phyloP scores from a whole-genome alignment of 2,329 filamentous ascomycete species.

The Cladosporium sp. region DNA sequence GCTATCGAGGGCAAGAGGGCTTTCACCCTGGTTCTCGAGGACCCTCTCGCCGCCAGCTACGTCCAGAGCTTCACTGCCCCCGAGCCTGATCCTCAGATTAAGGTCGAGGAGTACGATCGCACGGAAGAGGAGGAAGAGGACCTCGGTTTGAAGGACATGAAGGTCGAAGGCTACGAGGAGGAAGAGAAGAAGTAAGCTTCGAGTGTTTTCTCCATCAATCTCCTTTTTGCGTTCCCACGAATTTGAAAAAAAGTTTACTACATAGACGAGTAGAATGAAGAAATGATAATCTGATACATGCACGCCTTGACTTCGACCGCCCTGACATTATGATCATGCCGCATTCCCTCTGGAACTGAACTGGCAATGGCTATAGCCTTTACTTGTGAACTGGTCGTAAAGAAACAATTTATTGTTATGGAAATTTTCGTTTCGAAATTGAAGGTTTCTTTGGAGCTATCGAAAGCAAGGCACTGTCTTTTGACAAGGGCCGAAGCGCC shows the following conservation, averaged over 20 bases:
- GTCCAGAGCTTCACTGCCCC: conserved; percentile 80
- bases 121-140: conserved; percentile 93
- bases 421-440: too few species aligned
- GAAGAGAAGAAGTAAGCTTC: conserved; percentile 10
- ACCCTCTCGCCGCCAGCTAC: conserved; percentile 88
- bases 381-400: too few species aligned
- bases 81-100: conserved; percentile 79
- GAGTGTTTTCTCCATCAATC: too few species aligned
- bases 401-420: too few species aligned
- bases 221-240: neutral
- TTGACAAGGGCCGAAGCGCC: too few species aligned
- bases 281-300: conserved; percentile 4
- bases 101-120: conserved; percentile 74
- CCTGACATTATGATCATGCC: too few species aligned
- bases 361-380: too few species aligned
- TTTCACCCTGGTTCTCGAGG: conserved; percentile 78
- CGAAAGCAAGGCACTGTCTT: too few species aligned
- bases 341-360: too few species aligned
- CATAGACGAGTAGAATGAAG: conserved; percentile 11
- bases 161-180: conserved; percentile 74
- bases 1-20: conserved; percentile 76
- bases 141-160: conserved; percentile 86
- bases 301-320: neutral
- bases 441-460: too few species aligned
- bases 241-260: neutral